phyloP scores from a whole-genome alignment of 2,329 filamentous ascomycete species.

The Lachnellula subtilissima region DNA sequence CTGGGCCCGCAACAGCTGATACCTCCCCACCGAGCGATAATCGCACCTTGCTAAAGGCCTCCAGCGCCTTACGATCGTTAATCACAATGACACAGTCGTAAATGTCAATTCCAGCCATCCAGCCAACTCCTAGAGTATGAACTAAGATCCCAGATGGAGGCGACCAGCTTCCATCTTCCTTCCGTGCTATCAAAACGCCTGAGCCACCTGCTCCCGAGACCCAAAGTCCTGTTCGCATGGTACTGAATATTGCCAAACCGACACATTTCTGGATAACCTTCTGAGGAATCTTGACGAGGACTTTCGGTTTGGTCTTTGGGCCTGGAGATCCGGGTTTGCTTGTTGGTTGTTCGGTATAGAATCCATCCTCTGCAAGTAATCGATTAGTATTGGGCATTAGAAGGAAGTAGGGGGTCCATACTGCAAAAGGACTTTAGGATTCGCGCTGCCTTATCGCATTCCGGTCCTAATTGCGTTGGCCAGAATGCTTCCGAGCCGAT shows the following conservation, averaged over 20 bases:
- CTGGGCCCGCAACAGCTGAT: conserved; percentile 68
- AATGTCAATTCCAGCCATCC: conserved; percentile 85
- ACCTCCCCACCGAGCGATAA: conserved; percentile 80
- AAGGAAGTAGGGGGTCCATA: conserved; percentile 40
- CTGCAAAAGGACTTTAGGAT: conserved; percentile 88
- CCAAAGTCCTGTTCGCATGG: conserved; percentile 89
- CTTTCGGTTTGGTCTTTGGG: conserved; percentile 51
- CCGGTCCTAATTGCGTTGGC: conserved; percentile 77
- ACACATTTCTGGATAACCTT: conserved; percentile 82
- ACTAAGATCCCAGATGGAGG: conserved; percentile 86
- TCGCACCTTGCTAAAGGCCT: conserved; percentile 73
- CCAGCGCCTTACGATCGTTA: conserved; percentile 76
- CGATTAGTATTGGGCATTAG: not conserved
- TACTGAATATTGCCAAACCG: conserved; percentile 87
- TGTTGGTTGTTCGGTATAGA: conserved; percentile 48
- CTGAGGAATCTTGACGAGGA: conserved; percentile 76
- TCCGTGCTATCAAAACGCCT: conserved; percentile 68
- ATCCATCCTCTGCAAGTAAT: conserved; percentile 54
- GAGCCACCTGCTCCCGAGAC: conserved; percentile 85
- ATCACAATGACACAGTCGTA: conserved; percentile 95
- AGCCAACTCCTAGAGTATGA: conserved; percentile 83
- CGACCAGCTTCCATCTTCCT: conserved; percentile 82
- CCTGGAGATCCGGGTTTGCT: conserved; percentile 19
- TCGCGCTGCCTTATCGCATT: conserved; percentile 85
- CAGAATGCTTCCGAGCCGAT: conserved; percentile 78